Evolutionary conservation across 2,329 filamentous ascomycete genomes (phyloP).

Genomic region (Fusarium xyrophilum): DNA sequence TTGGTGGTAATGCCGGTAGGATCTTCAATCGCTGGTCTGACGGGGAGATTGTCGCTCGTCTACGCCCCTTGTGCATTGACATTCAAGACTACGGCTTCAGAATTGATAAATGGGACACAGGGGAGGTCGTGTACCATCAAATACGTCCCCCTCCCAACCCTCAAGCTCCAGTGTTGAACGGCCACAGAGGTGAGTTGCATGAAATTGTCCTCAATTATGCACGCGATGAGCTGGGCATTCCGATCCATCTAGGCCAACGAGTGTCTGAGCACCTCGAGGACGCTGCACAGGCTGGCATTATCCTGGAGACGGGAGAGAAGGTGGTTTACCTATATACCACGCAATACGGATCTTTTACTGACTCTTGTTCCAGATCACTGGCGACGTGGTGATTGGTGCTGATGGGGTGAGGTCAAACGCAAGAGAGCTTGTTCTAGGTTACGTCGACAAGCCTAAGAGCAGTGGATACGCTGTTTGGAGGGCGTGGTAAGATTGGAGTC

Average conservation of each 20-base stretch:
- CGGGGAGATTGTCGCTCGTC: conserved; percentile 50
- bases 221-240: conserved; percentile 17
- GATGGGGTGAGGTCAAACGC: conserved; percentile 32
- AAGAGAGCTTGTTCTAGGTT: conserved; percentile 29
- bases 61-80: conserved; percentile 34
- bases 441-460: conserved; percentile 24
- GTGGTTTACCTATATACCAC: accelerated
- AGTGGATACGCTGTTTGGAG: conserved; percentile 45
- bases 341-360: accelerated
- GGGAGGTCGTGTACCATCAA: conserved; percentile 65
- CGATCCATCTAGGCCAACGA: conserved; percentile 17
- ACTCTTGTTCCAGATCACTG: neutral
- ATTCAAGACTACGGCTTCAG: conserved; percentile 55
- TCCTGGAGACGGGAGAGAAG: conserved; percentile 18
- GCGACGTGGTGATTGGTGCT: conserved; percentile 31
- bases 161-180: conserved; percentile 29
- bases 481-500: conserved; percentile 54
- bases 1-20: conserved; percentile 41
- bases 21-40: conserved; percentile 65
- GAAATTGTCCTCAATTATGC: conserved; percentile 30
- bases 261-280: conserved; percentile 25
- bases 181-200: conserved; percentile 27
- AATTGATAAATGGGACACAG: conserved; percentile 30
- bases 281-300: conserved; percentile 1
- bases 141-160: conserved; percentile 41